phyloP scores from a whole-genome alignment of 768 basidiomycete species.

The Termitomyces sp. region DNA sequence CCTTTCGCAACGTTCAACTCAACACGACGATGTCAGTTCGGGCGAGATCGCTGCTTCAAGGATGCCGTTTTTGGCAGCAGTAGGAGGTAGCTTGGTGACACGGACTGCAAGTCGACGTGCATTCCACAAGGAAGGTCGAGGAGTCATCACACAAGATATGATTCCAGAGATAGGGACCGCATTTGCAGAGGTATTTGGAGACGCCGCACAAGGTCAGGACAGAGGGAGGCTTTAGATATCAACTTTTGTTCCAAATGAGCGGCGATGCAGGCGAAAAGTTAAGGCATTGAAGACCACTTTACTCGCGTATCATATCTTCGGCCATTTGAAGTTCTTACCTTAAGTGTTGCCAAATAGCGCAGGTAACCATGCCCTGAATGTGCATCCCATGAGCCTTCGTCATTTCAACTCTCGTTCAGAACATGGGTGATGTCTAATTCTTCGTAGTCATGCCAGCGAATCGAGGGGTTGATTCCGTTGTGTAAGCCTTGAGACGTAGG shows the following conservation, averaged over 20 bases:
- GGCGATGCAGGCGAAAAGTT: background rate
- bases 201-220: constrained; percentile 33
- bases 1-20: background rate
- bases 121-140: constrained; percentile 70
- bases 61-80: constrained; percentile 79
- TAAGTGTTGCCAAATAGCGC: background rate
- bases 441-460: no score
- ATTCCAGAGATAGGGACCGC: constrained; percentile 57
- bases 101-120: constrained; percentile 75
- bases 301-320: background rate
- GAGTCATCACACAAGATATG: constrained; percentile 81
- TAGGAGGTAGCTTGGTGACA: constrained; percentile 85
- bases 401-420: background rate
- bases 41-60: constrained; percentile 44
- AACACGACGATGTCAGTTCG: background rate
- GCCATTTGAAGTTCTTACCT: background rate
- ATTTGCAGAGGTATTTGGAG: constrained; percentile 69
- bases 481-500: no score
- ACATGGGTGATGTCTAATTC: background rate
- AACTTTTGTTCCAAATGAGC: background rate
- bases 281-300: background rate
- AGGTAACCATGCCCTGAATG: background rate
- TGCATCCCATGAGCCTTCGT: background rate
- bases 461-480: background rate
- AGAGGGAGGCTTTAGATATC: constrained; percentile 28